A percentile compares a stretch with the other conserved stretches of the same genome.
phyloP scores from a whole-genome alignment of 805 yeast species.

The Wickerhamiella lipophila region DNA sequence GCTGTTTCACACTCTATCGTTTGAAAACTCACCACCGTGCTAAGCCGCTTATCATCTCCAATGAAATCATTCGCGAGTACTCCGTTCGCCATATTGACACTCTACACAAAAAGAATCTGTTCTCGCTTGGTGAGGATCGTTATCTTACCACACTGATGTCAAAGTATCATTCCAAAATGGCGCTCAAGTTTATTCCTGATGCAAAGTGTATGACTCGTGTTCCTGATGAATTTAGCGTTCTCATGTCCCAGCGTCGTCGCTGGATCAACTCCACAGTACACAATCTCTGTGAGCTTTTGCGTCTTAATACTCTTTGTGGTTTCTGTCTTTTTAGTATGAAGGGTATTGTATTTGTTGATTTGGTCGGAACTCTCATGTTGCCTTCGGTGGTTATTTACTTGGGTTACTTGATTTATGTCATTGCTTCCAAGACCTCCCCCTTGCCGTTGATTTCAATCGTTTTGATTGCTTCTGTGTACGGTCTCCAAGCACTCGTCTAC shows the following conservation, averaged over 20 bases:
- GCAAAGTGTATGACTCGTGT: slow-evolving; percentile 48
- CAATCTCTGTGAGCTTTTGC: slow-evolving; percentile 44
- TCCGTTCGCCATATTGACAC: slow-evolving; percentile 45
- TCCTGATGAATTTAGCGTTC: slow-evolving; percentile 43
- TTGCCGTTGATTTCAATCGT: slow-evolving; percentile 41
- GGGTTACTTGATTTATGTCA: slow-evolving; percentile 39
- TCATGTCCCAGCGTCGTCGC: slow-evolving; percentile 52
- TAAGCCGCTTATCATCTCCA: slow-evolving; percentile 46
- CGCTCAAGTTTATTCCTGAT: slow-evolving; percentile 42
- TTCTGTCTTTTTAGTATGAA: slow-evolving; percentile 50
- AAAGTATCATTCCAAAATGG: slow-evolving; percentile 43
- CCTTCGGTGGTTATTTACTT: slow-evolving; percentile 48
- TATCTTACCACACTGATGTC: slow-evolving; percentile 46
- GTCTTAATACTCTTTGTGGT: slow-evolving; percentile 48
- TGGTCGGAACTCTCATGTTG: slow-evolving; percentile 45
- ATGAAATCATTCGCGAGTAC: slow-evolving; percentile 47
- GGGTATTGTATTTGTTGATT: slow-evolving; percentile 44
- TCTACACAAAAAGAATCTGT: slow-evolving; percentile 47
- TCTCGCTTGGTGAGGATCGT: slow-evolving; percentile 51
- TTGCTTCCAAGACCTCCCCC: slow-evolving; percentile 40
- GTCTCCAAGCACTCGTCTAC: slow-evolving; percentile 47
- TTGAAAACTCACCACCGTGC: slow-evolving; percentile 35
- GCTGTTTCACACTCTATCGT: slow-evolving; percentile 49
- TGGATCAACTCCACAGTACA: slow-evolving; percentile 60
- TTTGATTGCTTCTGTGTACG: slow-evolving; percentile 44